Conservation (phyloP, 2,329 filamentous ascomycete genomes). For the Alternaria sp. region DNA sequence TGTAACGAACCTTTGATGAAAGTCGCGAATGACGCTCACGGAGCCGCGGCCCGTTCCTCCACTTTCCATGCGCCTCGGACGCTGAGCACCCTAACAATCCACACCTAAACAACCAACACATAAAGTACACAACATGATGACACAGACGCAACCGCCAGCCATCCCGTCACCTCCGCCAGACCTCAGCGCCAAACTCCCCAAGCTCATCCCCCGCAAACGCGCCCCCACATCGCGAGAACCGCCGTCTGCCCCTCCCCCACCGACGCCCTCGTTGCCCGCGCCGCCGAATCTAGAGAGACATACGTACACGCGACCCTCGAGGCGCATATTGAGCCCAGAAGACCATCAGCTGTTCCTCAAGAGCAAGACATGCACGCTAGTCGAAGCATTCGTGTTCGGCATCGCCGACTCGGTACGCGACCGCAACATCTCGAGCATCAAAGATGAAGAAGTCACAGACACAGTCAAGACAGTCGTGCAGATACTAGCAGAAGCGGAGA, state of each 20-base stretch:
- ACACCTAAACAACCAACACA: neutral
- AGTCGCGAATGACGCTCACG: neutral
- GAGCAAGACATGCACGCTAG: slow-evolving; percentile 76
- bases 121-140: slow-evolving; percentile 17
- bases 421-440: slow-evolving; percentile 67
- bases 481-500: slow-evolving; percentile 73
- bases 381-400: slow-evolving; percentile 84
- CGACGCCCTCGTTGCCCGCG: slow-evolving; percentile 74
- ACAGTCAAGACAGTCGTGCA: slow-evolving; percentile 68
- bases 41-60: slow-evolving; percentile 4
- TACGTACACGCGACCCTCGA: slow-evolving; percentile 70
- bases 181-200: slow-evolving; percentile 41
- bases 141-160: slow-evolving; percentile 13
- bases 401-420: slow-evolving; percentile 82
- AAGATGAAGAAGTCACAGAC: slow-evolving; percentile 65
- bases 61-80: neutral
- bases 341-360: slow-evolving; percentile 84
- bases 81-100: neutral
- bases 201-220: slow-evolving; percentile 46
- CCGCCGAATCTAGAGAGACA: slow-evolving; percentile 68
- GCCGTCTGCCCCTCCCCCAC: slow-evolving; percentile 65
- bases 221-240: slow-evolving; percentile 26
- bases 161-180: slow-evolving; percentile 25
- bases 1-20: neutral
- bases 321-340: slow-evolving; percentile 79